Evolutionary conservation across 2,329 filamentous ascomycete species (phyloP), one percentile per base, ranked within the genome.

Genomic region (Phialocephala sp.): DNA sequence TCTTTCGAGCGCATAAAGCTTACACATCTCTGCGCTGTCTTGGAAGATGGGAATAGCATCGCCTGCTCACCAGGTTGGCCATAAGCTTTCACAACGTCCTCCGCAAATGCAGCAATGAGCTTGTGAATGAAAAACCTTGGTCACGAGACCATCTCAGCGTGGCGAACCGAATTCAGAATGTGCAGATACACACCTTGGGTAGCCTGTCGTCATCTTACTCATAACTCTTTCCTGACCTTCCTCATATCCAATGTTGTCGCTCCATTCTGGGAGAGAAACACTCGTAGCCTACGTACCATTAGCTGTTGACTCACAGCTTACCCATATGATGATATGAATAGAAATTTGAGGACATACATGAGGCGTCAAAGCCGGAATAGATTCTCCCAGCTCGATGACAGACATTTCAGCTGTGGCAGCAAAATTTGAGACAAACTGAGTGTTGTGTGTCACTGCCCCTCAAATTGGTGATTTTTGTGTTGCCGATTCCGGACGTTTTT

Each of bases 221-320:
- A 95, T 70, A n/a, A 99, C 92, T 90, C 92, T 95, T 64, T 89
- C 82, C 76, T 96, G 86, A 59, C 93, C 94, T 78, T 99, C 93
- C 78, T 99, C 95, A 76, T 99, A 99, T 47, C 88, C 94, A 45
- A 99, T 84, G 74, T 97, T 98, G 70, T 93, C 84, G 71, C 84
- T 85, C 95, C 95, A 99, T 80, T 93, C 96, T 45, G 95, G 95
- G 32, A 99, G 82, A 18, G 95, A 98, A 50, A 98, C 94, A 78
- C 94, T 98, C 70, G 98, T 92, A 70, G 94, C 95, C 94, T 97
- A 56, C 58, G n/a, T n/a, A 22, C 50, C 24, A 62, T 63, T 63
- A 63, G 60, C 59, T n/a, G 43, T 50, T 68, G 68, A 66, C 50
- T 69, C 62, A 65, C 22, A 24, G 4, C 35, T 22, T n/a, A 60